A percentile compares a stretch with the other conserved stretches of the same genome.
phyloP scores from a whole-genome alignment of 345 rosid species.

The Gossypium turneri region DNA sequence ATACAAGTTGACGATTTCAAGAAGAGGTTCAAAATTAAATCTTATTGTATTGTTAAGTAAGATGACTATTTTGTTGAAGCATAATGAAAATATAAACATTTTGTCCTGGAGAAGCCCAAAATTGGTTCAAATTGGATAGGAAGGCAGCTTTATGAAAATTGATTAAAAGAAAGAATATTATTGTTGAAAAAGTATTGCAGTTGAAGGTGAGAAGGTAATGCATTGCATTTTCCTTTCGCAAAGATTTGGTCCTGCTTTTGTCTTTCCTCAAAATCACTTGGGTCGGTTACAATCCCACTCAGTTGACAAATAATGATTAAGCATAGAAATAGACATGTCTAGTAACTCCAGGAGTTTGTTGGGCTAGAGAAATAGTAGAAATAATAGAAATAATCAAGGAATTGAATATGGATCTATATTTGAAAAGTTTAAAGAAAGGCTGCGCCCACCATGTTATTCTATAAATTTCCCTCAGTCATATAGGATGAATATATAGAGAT shows the following conservation, averaged over 20 bases:
- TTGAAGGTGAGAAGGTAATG: neutral
- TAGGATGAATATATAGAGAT: neutral
- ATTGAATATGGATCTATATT: neutral
- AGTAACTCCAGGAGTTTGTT: neutral
- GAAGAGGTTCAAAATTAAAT: neutral
- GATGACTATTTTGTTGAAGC: neutral
- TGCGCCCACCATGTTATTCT: neutral
- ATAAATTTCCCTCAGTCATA: neutral
- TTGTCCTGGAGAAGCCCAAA: neutral
- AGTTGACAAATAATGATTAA: neutral
- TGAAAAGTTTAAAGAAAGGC: neutral
- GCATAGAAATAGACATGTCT: neutral
- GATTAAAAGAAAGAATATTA: neutral
- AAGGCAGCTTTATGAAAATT: neutral
- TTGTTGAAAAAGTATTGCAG: neutral
- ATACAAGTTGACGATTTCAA: conserved; percentile 1
- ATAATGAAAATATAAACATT: neutral
- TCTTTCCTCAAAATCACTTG: neutral
- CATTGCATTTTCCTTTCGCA: neutral
- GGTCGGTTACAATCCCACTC: neutral
- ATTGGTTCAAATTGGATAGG: neutral
- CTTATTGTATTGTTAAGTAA: neutral
- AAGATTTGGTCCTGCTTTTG: neutral
- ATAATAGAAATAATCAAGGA: neutral
- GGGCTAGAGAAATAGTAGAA: neutral